Evolutionary conservation across 352 stramenopile species (phyloP), one percentile per base, ranked within the genome.

Genomic region (Phytophthora sansomeana): DNA sequence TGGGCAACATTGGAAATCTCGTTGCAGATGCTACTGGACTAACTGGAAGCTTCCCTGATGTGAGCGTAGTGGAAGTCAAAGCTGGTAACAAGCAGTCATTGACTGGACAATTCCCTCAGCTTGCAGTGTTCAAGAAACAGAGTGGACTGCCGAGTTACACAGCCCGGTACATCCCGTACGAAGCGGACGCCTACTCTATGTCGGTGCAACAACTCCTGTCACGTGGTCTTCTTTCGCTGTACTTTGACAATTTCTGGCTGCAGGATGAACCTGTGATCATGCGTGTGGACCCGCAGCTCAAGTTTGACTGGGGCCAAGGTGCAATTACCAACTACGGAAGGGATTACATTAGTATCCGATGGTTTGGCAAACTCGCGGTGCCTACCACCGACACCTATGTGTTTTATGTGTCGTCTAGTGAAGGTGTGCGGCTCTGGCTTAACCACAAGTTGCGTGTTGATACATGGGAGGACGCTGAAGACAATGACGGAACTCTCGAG

Each of bases 181-280:
- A 69, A 17, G 83, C 85, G 41, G 87, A 91, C 0, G 68, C 53
- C 32, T 98, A 98, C 60, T 87, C 90, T 11, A 82, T 98, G 6
- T 83, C 91, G 5, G 93, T 99, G 26, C 80, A 88, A 17, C 93
- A 99, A 56, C 80, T 99, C 9, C 56, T 90, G n/a, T 80, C 72
- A 17, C 96, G 97, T 14, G 97, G 97, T 14, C 70, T 99, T 7
- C 67, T 77, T 8, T 95, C 83, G 0, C 75, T 93, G 4, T 99
- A 99, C 70, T 99, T 95, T 61, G 96, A 99, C 61, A 99, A 99
- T 63, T 97, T 94, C 67, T 99, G 96, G 96, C 73, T 99, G 14
- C 83, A 98, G 58, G 96, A 97, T 42, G 77, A 83, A 5, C 92
- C 96, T 8, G 88, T 92, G n/a, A 80, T 98, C 21, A 72, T 87